Conservation (phyloP, 129 eudicot species). For the Flaveria linearis region DNA sequence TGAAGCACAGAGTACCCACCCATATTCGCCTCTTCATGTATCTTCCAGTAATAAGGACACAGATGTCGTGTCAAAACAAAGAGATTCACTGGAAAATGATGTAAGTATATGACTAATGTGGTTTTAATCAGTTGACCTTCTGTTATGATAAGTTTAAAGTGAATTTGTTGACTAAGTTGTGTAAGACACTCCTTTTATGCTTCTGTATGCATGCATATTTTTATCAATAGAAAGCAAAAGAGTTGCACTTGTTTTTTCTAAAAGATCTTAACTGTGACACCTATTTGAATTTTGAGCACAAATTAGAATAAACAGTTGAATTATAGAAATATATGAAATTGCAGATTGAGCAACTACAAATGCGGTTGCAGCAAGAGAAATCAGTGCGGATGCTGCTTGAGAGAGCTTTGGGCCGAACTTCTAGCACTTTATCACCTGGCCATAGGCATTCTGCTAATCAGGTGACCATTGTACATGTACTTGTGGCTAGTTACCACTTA, state of each 20-base stretch:
- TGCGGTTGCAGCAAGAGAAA: conserved; percentile 82
- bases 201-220: conserved; percentile 4
- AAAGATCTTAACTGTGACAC: not conserved
- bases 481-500: not conserved
- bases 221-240: not conserved
- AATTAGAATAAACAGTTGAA: conserved; percentile 3
- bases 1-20: conserved; percentile 40
- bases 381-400: conserved; percentile 80
- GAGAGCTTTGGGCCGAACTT: conserved; percentile 85
- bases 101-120: conserved; percentile 47
- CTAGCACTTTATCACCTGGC: conserved; percentile 87
- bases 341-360: conserved; percentile 76
- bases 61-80: conserved; percentile 46
- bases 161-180: conserved; percentile 16
- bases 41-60: conserved; percentile 31
- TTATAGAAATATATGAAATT: conserved; percentile 31
- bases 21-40: conserved; percentile 47
- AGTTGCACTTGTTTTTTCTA: not conserved
- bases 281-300: not conserved
- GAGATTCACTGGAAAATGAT: conserved; percentile 78
- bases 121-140: conserved; percentile 8
- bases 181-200: conserved; percentile 12
- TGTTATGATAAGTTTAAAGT: conserved; percentile 11
- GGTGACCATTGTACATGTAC: conserved; percentile 34
- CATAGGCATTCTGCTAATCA: conserved; percentile 80